Percentiles rank a stretch among this genome's conserved stretches.
Evolutionary conservation across 768 basidiomycete species (phyloP).

Genomic region (Hericium alpestre): DNA sequence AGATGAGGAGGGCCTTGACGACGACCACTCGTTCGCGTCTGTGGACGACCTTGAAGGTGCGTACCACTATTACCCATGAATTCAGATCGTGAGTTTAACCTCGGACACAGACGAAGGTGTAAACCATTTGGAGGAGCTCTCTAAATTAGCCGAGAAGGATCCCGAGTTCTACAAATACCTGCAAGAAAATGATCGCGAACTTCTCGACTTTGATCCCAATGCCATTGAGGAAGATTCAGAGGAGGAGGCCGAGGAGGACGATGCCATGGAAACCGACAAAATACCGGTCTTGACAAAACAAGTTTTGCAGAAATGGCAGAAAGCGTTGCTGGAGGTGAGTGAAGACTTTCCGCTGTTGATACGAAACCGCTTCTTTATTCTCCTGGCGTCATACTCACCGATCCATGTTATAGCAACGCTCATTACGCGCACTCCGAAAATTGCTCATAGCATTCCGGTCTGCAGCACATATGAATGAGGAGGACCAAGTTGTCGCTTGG

Average conservation of each 20-base stretch:
- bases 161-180: conserved; percentile 99
- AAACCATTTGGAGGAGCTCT: conserved; percentile 70
- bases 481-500: conserved; percentile 72
- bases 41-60: conserved; percentile 69
- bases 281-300: conserved; percentile 56
- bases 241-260: conserved; percentile 33
- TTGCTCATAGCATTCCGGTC: conserved; percentile 85
- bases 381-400: neutral
- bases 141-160: conserved; percentile 87
- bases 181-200: conserved; percentile 86
- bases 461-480: conserved; percentile 84
- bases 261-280: conserved; percentile 32
- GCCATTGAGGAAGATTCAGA: conserved; percentile 29
- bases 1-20: conserved; percentile 27
- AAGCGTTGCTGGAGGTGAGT: conserved; percentile 70
- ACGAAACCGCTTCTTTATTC: neutral
- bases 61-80: neutral
- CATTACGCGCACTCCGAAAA: conserved; percentile 73
- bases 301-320: conserved; percentile 77
- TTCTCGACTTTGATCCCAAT: conserved; percentile 68
- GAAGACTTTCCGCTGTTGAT: no score
- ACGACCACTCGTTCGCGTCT: conserved; percentile 62
- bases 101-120: conserved; percentile 49
- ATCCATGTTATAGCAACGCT: conserved; percentile 51
- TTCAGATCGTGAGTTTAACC: neutral